Evolutionary conservation across 345 rosid species (phyloP).

Genomic region (Hibiscus syriacus): DNA sequence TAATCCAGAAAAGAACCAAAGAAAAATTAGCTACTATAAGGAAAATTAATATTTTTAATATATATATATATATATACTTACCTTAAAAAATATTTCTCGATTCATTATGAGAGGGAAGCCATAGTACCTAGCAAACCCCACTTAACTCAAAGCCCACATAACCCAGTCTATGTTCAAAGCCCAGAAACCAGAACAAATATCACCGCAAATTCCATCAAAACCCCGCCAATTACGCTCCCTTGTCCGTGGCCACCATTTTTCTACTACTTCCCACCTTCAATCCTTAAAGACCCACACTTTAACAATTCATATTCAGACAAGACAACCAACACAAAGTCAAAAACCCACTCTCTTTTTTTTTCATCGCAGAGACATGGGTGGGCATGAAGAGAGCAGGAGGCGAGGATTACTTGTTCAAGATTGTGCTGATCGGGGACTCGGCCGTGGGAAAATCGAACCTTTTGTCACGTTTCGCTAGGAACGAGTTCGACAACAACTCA

Average conservation of each 20-base stretch:
- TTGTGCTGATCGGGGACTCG: constrained; percentile 84
- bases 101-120: too few species aligned
- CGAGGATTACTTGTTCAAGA: constrained; percentile 83
- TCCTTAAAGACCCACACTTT: not conserved
- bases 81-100: too few species aligned
- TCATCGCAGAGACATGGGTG: constrained; percentile 31
- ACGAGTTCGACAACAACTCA: constrained; percentile 80
- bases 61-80: too few species aligned
- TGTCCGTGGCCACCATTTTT: constrained; percentile 22
- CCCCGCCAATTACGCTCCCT: constrained; percentile 53
- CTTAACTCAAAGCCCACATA: not conserved
- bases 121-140: too few species aligned
- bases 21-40: too few species aligned
- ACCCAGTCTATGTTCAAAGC: not conserved
- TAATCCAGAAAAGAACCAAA: too few species aligned
- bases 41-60: too few species aligned
- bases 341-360: not conserved
- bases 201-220: not conserved
- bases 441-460: constrained; percentile 92
- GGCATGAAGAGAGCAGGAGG: constrained; percentile 24
- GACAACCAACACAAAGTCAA: not conserved
- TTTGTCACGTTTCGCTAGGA: constrained; percentile 65
- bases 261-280: constrained; percentile 12
- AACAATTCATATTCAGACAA: not conserved
- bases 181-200: not conserved